These are phyloP conservation scores for Casuarina equisetifolia DNA, from an alignment of 306 rosid species.

Conservation along the genomic window DNA sequence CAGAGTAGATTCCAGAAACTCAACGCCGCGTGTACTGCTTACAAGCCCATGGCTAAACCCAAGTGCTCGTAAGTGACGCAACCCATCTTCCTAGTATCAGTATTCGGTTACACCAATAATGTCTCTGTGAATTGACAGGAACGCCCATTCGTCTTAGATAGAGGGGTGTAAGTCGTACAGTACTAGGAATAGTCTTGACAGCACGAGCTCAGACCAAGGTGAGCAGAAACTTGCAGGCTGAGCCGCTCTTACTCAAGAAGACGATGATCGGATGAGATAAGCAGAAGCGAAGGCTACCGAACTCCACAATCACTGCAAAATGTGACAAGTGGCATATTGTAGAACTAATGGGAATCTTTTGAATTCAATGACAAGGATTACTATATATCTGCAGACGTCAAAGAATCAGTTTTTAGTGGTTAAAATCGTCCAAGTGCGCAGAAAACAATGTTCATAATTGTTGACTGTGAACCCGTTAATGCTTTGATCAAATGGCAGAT, in stretches of 20 bases:
- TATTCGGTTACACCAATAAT: background rate
- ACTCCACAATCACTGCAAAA: background rate
- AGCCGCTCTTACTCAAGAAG: background rate
- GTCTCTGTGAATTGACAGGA: background rate
- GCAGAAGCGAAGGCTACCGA: background rate
- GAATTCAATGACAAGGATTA: background rate
- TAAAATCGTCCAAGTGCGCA: background rate
- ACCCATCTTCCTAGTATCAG: background rate
- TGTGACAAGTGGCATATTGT: constrained; percentile 26
- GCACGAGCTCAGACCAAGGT: constrained; percentile 5
- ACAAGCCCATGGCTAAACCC: constrained; percentile 64
- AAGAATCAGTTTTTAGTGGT: background rate
- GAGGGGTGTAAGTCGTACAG: too few relatives aligned
- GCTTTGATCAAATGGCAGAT: background rate
- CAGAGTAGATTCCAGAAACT: constrained; percentile 37
- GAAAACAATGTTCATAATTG: background rate
- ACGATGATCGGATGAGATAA: background rate
- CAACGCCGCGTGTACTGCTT: constrained; percentile 25
- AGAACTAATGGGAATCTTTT: constrained; percentile 5
- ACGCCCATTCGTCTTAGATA: background rate
- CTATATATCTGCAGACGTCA: background rate
- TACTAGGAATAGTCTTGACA: background rate
- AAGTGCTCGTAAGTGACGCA: constrained; percentile 78
- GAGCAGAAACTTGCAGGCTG: background rate
- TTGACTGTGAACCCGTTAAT: background rate